Evolutionary conservation across 305 asterid genomes (phyloP), one percentile per base, ranked within the genome.

Genomic region (Fraxinus platypoda): DNA sequence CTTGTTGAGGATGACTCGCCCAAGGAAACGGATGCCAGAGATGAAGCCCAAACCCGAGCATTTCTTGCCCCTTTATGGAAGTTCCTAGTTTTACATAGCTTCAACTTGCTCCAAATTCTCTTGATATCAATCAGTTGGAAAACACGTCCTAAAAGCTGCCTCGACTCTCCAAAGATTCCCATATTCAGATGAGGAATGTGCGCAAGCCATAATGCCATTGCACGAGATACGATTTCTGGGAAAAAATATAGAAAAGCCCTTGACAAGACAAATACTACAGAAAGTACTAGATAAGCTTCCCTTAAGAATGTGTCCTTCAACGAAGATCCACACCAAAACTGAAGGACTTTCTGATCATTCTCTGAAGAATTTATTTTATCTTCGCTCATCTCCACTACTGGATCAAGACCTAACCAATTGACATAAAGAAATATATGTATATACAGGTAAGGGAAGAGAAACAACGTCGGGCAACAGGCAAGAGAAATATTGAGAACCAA

Each of bases 11-110:
- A 87, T 1, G 97, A 71, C 87, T 90, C 86, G 28, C 97, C 95
- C 82, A 93, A 83, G 21, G 98, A 93, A 26, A 94, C 93, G 0
- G 97, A 95, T 52, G 98, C 91, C 80, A 95, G 82, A 38, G 98
- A 94, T 0, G 98, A 94, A 2, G 98, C 98, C 98, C 97, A 95
- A 33, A 90, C 94, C 37, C 92, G 87, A 38, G 97, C 98, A 78
- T 86, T 94, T 78, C 90, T 85, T 8, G 97, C 97, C 34, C 98
- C 90, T 15, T 73, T 74, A 68, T 87, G 97, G 85, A 94, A 89
- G 90, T 87, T 93, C 81, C 94, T 84, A 76, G 85, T 89, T 84
- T 93, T 94, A 82, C 90, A 82, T 3, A 85, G 83, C 78, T 89
- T 91, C 52, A 93, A 86, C 89, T 90, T 89, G 79, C 87, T 88